Percentiles rank a stretch among this genome's conserved stretches.
phyloP scores from a whole-genome alignment of 352 stramenopile genomes.

The Pythium diclinum region DNA sequence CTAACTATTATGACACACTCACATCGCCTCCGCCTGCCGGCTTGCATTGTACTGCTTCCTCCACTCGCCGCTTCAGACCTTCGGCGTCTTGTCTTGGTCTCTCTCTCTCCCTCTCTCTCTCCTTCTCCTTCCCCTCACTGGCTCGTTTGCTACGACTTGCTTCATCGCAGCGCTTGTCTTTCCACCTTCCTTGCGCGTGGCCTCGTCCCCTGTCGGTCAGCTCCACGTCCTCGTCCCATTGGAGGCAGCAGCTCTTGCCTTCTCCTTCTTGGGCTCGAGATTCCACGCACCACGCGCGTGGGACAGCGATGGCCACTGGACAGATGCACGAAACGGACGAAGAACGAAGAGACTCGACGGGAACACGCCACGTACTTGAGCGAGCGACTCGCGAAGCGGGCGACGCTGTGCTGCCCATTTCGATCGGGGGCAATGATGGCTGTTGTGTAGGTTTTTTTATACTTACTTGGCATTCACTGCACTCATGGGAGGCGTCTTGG shows the following conservation, averaged over 20 bases:
- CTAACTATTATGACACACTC: constrained; percentile 32
- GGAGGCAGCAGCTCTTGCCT: constrained; percentile 6
- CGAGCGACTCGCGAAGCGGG: constrained; percentile 3
- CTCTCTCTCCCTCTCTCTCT: no score
- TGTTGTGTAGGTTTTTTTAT: constrained; percentile 25
- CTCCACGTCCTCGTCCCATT: not conserved
- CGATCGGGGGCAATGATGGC: constrained; percentile 26
- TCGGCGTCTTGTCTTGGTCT: not conserved
- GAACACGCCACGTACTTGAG: not conserved
- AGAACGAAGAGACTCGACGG: constrained; percentile 7
- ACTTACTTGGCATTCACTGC: constrained; percentile 87
- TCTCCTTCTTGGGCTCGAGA: not conserved
- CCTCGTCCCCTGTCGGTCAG: not conserved
- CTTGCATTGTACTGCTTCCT: not conserved
- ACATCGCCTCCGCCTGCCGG: not conserved
- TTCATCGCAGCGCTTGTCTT: constrained; percentile 21
- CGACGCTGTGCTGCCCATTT: constrained; percentile 16
- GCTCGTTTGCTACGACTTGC: constrained; percentile 16
- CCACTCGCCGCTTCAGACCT: not conserved
- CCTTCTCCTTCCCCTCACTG: not conserved
- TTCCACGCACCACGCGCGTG: not conserved
- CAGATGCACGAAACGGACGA: not conserved
- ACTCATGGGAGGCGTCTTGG: constrained; percentile 85
- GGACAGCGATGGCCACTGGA: not conserved
- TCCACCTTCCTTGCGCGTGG: constrained; percentile 8